phyloP scores from a whole-genome alignment of 1,139 yeast species.

The Pichia sp. region DNA sequence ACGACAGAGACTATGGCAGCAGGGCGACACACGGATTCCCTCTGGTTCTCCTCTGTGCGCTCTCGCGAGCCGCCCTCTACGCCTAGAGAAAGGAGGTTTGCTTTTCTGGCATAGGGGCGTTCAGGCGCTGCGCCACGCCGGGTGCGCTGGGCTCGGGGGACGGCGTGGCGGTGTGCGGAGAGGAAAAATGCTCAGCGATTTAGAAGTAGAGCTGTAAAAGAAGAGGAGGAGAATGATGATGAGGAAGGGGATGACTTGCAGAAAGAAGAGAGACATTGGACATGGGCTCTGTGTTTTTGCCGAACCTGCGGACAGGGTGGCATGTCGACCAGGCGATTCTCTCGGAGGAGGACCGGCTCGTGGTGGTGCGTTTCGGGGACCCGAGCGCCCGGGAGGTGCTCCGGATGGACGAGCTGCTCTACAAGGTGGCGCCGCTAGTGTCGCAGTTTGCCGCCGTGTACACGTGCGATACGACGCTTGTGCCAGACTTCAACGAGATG shows the following conservation, averaged over 20 bases:
- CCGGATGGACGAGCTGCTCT: constrained; percentile 85
- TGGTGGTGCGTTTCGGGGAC: constrained; percentile 82
- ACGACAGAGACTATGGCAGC: too few relatives aligned
- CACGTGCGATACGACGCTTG: constrained; percentile 82
- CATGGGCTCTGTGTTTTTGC: constrained; percentile 12
- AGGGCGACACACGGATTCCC: too few relatives aligned
- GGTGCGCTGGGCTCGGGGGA: too few relatives aligned
- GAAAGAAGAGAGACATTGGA: background rate
- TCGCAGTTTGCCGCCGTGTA: constrained; percentile 85
- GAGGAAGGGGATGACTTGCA: background rate
- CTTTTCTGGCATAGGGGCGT: too few relatives aligned
- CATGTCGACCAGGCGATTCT: constrained; percentile 96
- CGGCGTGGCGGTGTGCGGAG: too few relatives aligned
- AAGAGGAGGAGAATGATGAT: background rate
- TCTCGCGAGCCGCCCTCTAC: too few relatives aligned
- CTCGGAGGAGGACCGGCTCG: constrained; percentile 80
- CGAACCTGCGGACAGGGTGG: constrained; percentile 68
- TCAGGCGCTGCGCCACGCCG: too few relatives aligned
- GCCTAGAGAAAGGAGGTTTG: too few relatives aligned
- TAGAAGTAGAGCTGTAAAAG: background rate
- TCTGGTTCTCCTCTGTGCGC: too few relatives aligned
- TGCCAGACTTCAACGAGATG: constrained; percentile 89
- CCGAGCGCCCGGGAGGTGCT: constrained; percentile 76
- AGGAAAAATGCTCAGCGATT: background rate
- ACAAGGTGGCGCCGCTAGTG: constrained; percentile 74